These are phyloP conservation scores for Tillandsia leiboldiana DNA, from an alignment of 176 grass and related monocot genomes.

Conservation along the genomic window DNA sequence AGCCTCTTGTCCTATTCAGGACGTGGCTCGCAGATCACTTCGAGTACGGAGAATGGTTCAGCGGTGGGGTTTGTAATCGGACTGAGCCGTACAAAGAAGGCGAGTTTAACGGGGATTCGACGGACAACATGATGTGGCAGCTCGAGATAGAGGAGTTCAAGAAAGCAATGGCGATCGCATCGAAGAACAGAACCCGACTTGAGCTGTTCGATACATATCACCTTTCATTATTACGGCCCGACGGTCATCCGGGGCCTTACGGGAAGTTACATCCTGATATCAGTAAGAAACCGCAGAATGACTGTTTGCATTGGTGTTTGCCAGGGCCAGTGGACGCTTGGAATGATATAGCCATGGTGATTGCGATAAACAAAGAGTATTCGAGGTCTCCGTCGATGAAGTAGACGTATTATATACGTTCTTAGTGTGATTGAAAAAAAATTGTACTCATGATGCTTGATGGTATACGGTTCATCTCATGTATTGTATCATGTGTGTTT, in stretches of 20 bases:
- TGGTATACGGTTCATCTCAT: too few species aligned
- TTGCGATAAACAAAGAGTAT: slow-evolving; percentile 15
- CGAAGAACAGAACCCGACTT: slow-evolving; percentile 6
- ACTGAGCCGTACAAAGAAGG: slow-evolving; percentile 46
- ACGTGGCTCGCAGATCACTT: slow-evolving; percentile 80
- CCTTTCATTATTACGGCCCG: slow-evolving; percentile 65
- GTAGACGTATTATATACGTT: too few species aligned
- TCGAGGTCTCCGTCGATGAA: background rate
- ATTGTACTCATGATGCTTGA: too few species aligned
- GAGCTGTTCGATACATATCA: slow-evolving; percentile 59
- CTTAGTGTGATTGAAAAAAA: too few species aligned
- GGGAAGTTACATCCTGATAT: slow-evolving; percentile 48
- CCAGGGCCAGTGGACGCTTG: slow-evolving; percentile 64
- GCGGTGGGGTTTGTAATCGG: slow-evolving; percentile 57
- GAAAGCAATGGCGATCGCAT: slow-evolving; percentile 5
- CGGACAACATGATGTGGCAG: slow-evolving; percentile 46
- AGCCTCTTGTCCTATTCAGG: slow-evolving; percentile 54
- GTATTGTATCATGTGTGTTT: too few species aligned
- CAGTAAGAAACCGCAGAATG: slow-evolving; percentile 44
- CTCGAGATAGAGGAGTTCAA: slow-evolving; percentile 66
- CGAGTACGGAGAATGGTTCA: slow-evolving; percentile 69
- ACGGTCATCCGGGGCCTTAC: slow-evolving; percentile 69
- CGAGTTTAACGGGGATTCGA: slow-evolving; percentile 23
- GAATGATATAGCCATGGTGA: slow-evolving; percentile 69
- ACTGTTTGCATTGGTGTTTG: slow-evolving; percentile 93